These are phyloP conservation scores for Salvia miltiorrhiza DNA, from an alignment of 257 asterid species.

Conservation along the genomic window DNA sequence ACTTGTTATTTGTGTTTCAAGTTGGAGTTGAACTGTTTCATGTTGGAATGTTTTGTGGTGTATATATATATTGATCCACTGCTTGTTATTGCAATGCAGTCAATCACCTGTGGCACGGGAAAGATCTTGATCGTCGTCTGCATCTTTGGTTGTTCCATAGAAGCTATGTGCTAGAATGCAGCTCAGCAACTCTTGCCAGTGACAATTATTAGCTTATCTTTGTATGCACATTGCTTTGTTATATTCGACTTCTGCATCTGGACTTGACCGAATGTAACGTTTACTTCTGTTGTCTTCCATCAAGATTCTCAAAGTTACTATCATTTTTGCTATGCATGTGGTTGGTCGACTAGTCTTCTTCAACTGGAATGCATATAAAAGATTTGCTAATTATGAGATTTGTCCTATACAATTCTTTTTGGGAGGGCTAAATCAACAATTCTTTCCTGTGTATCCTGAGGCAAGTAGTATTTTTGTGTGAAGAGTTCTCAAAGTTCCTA, in stretches of 20 bases:
- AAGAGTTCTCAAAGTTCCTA: no score
- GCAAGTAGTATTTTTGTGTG: no score
- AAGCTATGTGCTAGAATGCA: not conserved
- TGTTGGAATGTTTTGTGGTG: not conserved
- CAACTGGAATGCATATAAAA: not conserved
- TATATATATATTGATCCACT: not conserved
- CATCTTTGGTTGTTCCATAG: not conserved
- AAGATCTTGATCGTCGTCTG: slow-evolving; percentile 33
- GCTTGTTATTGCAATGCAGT: slow-evolving; percentile 37
- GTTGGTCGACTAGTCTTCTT: not conserved
- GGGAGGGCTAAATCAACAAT: no score
- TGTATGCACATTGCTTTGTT: not conserved
- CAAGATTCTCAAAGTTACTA: not conserved
- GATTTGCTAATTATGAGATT: not conserved
- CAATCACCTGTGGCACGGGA: slow-evolving; percentile 41
- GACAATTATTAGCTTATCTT: not conserved
- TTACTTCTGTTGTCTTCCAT: slow-evolving; percentile 6
- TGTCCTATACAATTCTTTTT: not conserved
- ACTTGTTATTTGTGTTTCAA: not conserved
- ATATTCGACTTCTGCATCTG: not conserved
- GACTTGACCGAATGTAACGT: not conserved
- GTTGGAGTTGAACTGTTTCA: not conserved
- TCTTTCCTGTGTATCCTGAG: no score
- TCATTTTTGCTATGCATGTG: not conserved
- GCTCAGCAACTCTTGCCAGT: not conserved